Evolutionary conservation across 169 alveolate species (phyloP), one percentile per base, ranked within the genome.

Genomic region (Plasmodium billcollinsi): DNA sequence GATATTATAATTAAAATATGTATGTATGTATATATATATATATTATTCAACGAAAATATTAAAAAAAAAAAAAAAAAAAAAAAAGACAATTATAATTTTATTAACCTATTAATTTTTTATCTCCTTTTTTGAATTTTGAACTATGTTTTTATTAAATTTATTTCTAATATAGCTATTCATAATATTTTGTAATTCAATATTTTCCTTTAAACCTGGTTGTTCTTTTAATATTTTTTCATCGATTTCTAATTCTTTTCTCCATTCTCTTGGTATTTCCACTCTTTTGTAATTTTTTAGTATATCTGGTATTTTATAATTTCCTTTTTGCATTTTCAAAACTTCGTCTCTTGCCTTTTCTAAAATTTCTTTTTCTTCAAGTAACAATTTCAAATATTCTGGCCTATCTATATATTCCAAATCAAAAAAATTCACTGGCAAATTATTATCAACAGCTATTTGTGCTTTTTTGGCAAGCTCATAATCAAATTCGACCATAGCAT

Each of bases 361-460:
- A 71, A 86, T 49, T 12, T 59, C 73, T 24, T 86, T 86, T 39
- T 86, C 92, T 72, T 86, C 92, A 15, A 86, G 29, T 1, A 86
- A 75, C 26, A 45, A 67, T 86, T 72, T 66, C 11, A 86, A 63
- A 72, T 86, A 86, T 26, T 86, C 92, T 8, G 92, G 88, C 59
- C 88, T 91, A 89, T 94, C 95, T 45, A 94, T 88, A 66, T 94
- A 94, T 54, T 94, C 97, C 20, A 94, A 72, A 73, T 94, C 94
- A 59, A 93, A 94, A 70, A 92, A 94, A 49, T 94, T 91, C 3
- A 94, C 75, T 12, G 97, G 96, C 56, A 94, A 78, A 58, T 94
- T 75, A 88, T 94, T 93, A 66, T 94, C 96, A 33, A 94, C 94
- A 29, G 97, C 97, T 47, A 94, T 95, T 88, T 94, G 97, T 12